Conservation (phyloP, 345 rosid species). For the Eucalyptus caleyi region DNA sequence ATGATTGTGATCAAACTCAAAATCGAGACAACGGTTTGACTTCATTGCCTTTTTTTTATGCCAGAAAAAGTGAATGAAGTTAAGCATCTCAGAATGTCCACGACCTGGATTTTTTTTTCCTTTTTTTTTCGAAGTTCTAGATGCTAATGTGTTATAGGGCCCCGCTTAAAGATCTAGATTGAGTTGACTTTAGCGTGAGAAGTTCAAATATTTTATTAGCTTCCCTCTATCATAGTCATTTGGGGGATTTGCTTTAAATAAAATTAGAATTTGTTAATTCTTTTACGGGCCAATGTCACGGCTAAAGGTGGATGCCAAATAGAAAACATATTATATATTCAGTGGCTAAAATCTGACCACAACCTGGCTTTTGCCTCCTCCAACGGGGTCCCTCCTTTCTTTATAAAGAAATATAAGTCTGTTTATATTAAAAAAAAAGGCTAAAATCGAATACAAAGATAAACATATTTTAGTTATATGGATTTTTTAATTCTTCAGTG, state of each 20-base stretch:
- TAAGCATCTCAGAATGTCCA: neutral
- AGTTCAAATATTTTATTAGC: neutral
- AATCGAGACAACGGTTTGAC: neutral
- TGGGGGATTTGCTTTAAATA: neutral
- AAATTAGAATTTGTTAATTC: neutral
- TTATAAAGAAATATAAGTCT: too few relatives aligned
- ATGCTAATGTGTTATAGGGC: neutral
- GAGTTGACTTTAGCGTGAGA: neutral
- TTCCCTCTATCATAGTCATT: neutral
- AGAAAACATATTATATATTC: neutral
- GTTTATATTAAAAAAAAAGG: neutral
- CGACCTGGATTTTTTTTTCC: neutral
- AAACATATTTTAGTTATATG: too few relatives aligned
- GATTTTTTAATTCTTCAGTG: neutral
- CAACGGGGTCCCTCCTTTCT: neutral
- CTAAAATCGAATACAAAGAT: neutral
- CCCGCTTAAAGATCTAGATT: neutral
- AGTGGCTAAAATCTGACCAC: neutral
- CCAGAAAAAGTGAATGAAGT: neutral
- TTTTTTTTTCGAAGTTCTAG: fast-evolving
- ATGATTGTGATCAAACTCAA: neutral
- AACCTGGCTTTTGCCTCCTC: neutral
- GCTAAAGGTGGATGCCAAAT: neutral
- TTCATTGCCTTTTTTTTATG: neutral
- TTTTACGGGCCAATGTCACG: neutral